Conservation (phyloP, 345 rosid genomes). For the Melastoma malabathricum region DNA sequence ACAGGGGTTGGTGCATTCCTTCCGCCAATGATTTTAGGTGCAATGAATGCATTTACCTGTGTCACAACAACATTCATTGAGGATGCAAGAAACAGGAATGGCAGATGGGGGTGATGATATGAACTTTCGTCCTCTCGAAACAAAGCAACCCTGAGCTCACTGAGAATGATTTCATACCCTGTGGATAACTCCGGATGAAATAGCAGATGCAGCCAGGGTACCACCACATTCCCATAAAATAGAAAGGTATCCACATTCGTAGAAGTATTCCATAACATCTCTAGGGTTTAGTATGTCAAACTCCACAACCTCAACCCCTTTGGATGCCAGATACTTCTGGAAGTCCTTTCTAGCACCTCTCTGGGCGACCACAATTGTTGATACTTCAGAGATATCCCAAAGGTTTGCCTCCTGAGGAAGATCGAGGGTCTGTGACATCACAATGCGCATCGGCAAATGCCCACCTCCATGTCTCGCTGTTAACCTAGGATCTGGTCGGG, state of each 20-base stretch:
- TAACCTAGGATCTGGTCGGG: conserved; percentile 54
- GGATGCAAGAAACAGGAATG: too few relatives aligned
- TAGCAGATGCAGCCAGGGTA: conserved; percentile 80
- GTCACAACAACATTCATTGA: conserved; percentile 1
- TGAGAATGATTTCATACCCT: conserved; percentile 29
- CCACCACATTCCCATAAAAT: conserved; percentile 98
- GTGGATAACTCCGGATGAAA: conserved; percentile 78
- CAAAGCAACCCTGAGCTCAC: too few relatives aligned
- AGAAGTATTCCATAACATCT: conserved; percentile 93
- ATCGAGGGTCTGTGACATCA: conserved; percentile 66
- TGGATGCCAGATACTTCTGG: conserved; percentile 68
- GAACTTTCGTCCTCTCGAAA: too few relatives aligned
- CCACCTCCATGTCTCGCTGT: conserved; percentile 90
- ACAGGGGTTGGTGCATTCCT: conserved; percentile 82
- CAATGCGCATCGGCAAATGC: conserved; percentile 73
- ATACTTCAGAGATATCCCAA: conserved; percentile 72
- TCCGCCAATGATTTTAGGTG: conserved; percentile 94
- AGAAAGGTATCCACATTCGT: conserved; percentile 82
- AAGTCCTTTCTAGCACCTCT: conserved; percentile 83
- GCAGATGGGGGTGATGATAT: too few relatives aligned
- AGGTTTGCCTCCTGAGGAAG: conserved; percentile 86
- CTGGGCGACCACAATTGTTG: conserved; percentile 81
- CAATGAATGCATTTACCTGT: conserved; percentile 86
- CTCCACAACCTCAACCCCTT: conserved; percentile 94
- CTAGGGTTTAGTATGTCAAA: conserved; percentile 84